Base-by-base conservation (phyloP, 805 yeast species). In the Pichia insulana region DNA sequence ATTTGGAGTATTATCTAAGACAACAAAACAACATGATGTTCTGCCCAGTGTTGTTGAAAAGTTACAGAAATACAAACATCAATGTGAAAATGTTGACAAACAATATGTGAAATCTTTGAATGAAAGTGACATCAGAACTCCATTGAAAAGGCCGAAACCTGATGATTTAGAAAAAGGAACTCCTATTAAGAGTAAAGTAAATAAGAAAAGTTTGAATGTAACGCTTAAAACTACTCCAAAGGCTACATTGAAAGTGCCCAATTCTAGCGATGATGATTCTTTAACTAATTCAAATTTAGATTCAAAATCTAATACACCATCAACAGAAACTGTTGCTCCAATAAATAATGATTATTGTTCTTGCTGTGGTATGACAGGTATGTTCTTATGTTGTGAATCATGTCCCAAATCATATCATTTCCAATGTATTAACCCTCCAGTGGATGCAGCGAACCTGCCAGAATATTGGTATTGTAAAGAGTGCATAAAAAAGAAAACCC, bases 321-420 rank as follows among this genome's bases (percentile, higher is more conserved):
- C 13, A 28, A 4, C 10, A 5, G 59, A 52, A 27, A 45, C 50
- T 11, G 47, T 55, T 6, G 43, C 50, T 30, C n/a, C n/a, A n/a
- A 49, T 63, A 45, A 92, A 90, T 58, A 94, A 89, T 47, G 98
- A 90, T 59, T 89, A 73, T 59, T 90, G 98, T 56, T 69, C 84
- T n/a, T 71, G 92, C 0, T 90, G 98, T 64, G 89, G 94, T 2
- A 85, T 87, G 22, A 69, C 88, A 0, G 98, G 98, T 11, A 71
- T 84, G 22, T 88, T 90, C 53, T 68, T 90, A 19, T 92, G 97
- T 62, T 90, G 98, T 63, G 98, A 90, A 53, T 71, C 84, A 2
- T 90, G 98, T 61, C 96, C 97, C 0, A 73, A 72, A 53, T 84
- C 96, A 2, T 92, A 90, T 62, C 98, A 90, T 58, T 87, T 92